Base-by-base conservation (phyloP, 169 alveolate species). In the Eimeria necatrix region DNA sequence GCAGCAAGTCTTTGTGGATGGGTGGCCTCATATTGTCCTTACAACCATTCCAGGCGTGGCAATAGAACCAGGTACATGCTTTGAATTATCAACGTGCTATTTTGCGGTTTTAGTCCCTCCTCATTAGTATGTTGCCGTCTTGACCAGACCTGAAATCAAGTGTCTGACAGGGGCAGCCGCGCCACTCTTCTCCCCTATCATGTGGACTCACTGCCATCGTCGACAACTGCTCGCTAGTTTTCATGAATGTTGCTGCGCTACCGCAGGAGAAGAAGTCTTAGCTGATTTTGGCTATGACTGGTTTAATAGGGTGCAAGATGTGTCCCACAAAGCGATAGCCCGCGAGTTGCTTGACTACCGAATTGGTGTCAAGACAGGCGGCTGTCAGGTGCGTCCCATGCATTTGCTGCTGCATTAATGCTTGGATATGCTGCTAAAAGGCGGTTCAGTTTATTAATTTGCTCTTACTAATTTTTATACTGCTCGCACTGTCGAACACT, bases 251-350 rank as follows among this genome's bases (percentile, higher is more conserved):
- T 20, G 18, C 5, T 56, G 80, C 16, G 71, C 20, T 52, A 60
- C 80, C 41, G 92, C 92, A 84, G 99, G 99, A 3, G 99, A 98
- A 80, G 99, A 98, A 85, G 96, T 98, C 9, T 96, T 98, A 76
- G 99, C 99, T 10, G 99, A 98, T 91, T 98, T 98, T 93, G 99
- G 99, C 16, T 97, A 96, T 51, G 97, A 96, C 53, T 98, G 99
- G 99, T 98, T 98, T 90, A 95, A 96, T 46, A 98, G 96, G 74
- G 98, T 98, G 52, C 97, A 97, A 74, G 98, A 97, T 53, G 97
- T 96, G 26, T 96, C 98, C 49, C 97, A 97, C 93, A 94, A 71
- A 59, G 94, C 91, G 59, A 93, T 97, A 61, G 92, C 94, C 49
- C 94, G 96, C 20, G 98, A 97, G 85, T 83, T 97, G 26, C 96